Conservation (phyloP, 2,329 filamentous ascomycete species). For the Botryotinia calthae region DNA sequence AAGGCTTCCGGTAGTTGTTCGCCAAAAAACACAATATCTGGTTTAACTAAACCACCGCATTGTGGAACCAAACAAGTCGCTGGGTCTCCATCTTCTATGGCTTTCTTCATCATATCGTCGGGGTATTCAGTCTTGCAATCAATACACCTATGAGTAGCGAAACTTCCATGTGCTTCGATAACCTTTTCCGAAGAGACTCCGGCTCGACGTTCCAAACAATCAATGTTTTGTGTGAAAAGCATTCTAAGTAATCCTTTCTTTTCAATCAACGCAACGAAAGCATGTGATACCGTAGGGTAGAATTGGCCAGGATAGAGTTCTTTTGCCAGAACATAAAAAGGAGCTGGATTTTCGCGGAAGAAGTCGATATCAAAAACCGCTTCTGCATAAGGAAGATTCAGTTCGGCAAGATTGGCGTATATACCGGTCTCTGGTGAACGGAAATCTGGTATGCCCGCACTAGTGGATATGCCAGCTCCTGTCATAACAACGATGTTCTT, state of each 20-base stretch:
- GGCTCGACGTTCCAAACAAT: slow-evolving; percentile 85
- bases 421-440: slow-evolving; percentile 88
- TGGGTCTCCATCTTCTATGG: slow-evolving; percentile 65
- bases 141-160: slow-evolving; percentile 86
- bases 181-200: slow-evolving; percentile 80
- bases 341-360: slow-evolving; percentile 78
- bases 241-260: slow-evolving; percentile 76
- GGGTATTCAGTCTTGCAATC: slow-evolving; percentile 76
- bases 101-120: slow-evolving; percentile 68
- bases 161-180: slow-evolving; percentile 93
- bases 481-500: slow-evolving; percentile 82
- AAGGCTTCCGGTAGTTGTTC: slow-evolving; percentile 67
- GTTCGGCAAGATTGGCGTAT: slow-evolving; percentile 83
- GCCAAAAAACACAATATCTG: slow-evolving; percentile 82
- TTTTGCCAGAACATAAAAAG: slow-evolving; percentile 88
- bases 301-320: slow-evolving; percentile 92
- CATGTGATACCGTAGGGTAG: slow-evolving; percentile 84
- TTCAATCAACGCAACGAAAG: slow-evolving; percentile 79
- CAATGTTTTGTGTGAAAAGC: slow-evolving; percentile 97
- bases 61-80: slow-evolving; percentile 60
- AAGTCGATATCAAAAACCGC: slow-evolving; percentile 92
- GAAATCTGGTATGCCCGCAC: slow-evolving; percentile 83
- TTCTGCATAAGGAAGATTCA: slow-evolving; percentile 85
- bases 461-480: slow-evolving; percentile 83
- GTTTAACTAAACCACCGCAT: slow-evolving; percentile 75